phyloP scores from a whole-genome alignment of 2,329 filamentous ascomycete genomes.

The Aspergillus quadrilineatus region DNA sequence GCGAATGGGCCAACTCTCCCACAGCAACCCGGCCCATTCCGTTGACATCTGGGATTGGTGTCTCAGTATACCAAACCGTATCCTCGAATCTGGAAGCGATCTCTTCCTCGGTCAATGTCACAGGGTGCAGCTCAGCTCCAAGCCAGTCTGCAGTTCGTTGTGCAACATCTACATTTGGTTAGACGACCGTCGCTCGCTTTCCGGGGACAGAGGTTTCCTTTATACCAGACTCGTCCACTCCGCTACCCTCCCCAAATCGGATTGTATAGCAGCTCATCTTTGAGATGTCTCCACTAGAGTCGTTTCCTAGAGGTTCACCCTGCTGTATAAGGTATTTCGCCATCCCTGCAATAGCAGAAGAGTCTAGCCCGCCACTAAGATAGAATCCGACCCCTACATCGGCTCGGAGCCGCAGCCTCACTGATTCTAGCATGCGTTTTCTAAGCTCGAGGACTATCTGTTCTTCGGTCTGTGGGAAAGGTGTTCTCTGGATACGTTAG shows the following conservation, averaged over 20 bases:
- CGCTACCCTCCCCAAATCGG: slow-evolving; percentile 51
- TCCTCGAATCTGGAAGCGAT: slow-evolving; percentile 47
- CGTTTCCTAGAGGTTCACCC: slow-evolving; percentile 49
- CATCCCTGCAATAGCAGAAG: slow-evolving; percentile 58
- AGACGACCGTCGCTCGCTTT: background rate
- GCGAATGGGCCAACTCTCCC: slow-evolving; percentile 45
- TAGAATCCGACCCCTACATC: slow-evolving; percentile 61
- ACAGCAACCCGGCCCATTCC: slow-evolving; percentile 54
- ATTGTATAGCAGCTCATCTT: slow-evolving; percentile 53
- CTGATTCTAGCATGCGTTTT: slow-evolving; percentile 51
- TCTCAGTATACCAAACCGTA: slow-evolving; percentile 47
- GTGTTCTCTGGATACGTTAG: slow-evolving; percentile 21
- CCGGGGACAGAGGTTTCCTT: background rate
- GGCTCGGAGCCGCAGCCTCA: slow-evolving; percentile 55
- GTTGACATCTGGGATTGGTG: slow-evolving; percentile 53
- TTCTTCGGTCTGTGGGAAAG: slow-evolving; percentile 47
- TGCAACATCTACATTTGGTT: slow-evolving; percentile 37
- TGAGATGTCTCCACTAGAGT: slow-evolving; percentile 33
- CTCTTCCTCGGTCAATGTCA: slow-evolving; percentile 45
- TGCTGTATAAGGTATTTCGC: slow-evolving; percentile 52
- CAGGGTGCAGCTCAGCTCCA: slow-evolving; percentile 47
- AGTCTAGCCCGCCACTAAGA: slow-evolving; percentile 59
- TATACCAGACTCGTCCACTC: slow-evolving; percentile 51
- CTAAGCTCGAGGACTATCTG: slow-evolving; percentile 55
- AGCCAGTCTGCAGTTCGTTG: slow-evolving; percentile 51